Percentiles rank a stretch among this genome's conserved stretches.
Evolutionary conservation across 2,329 filamentous ascomycete species (phyloP).

Genomic region (Neonectria neomacrospora): DNA sequence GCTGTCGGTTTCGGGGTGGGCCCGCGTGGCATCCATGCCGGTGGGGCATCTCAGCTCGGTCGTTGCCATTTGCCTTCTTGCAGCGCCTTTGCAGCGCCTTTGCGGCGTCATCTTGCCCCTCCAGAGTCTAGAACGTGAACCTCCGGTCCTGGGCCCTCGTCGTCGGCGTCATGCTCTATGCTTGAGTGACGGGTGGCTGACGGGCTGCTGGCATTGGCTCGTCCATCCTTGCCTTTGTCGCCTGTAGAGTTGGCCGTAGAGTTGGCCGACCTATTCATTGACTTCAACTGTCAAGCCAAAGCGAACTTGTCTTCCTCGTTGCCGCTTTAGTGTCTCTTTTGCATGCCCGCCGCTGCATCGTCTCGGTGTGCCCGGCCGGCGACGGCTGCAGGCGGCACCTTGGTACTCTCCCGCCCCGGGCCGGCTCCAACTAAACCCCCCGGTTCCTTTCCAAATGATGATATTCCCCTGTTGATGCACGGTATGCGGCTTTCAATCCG

Average conservation of each 20-base stretch:
- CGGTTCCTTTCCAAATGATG: neutral
- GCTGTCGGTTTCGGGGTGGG: slow-evolving; percentile 25
- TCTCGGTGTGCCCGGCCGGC: slow-evolving; percentile 23
- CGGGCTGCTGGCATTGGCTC: neutral
- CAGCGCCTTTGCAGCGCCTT: slow-evolving; percentile 6
- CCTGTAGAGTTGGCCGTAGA: neutral
- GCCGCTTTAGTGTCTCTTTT: slow-evolving; percentile 5
- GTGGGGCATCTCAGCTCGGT: slow-evolving; percentile 24
- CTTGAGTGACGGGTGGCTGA: neutral
- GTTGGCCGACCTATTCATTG: neutral
- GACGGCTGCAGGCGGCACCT: slow-evolving; percentile 21
- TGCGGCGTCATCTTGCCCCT: slow-evolving; percentile 20
- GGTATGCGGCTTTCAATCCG: neutral
- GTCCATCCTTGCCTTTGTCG: neutral
- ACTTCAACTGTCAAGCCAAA: neutral
- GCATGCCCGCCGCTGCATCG: neutral
- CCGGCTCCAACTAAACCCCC: slow-evolving; percentile 5
- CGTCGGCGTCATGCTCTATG: slow-evolving; percentile 15
- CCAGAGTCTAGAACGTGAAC: slow-evolving; percentile 12
- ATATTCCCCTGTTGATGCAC: neutral
- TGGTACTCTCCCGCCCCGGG: slow-evolving; percentile 15
- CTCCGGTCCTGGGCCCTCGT: neutral
- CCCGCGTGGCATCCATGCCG: slow-evolving; percentile 30
- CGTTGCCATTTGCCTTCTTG: slow-evolving; percentile 19
- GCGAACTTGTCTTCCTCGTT: neutral